Percentiles rank a stretch among this genome's conserved stretches.
Conservation (phyloP, 2,329 filamentous ascomycete species). For the Aureobasidium musti region DNA sequence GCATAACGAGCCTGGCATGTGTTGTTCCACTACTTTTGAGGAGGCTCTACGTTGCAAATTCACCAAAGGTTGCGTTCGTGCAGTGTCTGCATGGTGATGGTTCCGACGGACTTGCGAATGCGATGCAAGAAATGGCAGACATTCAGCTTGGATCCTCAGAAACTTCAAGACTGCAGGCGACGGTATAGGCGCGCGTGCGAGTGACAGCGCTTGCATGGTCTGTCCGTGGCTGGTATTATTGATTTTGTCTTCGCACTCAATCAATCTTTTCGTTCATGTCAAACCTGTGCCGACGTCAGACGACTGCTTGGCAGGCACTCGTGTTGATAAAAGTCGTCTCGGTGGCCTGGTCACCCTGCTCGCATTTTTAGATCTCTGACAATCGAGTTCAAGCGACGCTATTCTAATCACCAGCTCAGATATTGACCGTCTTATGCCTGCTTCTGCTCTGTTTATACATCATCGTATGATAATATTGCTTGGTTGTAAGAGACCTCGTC, state of each 20-base stretch:
- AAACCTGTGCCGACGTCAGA: constrained; percentile 4
- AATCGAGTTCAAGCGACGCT: not conserved
- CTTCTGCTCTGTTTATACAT: too few species aligned
- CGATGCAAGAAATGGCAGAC: constrained; percentile 25
- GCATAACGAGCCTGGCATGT: not conserved
- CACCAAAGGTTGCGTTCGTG: not conserved
- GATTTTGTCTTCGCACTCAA: not conserved
- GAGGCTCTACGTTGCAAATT: not conserved
- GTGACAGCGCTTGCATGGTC: constrained; percentile 22
- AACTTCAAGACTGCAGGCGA: constrained; percentile 32
- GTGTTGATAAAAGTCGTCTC: not conserved
- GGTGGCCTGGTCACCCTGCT: not conserved
- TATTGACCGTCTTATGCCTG: too few species aligned
- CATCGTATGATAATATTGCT: too few species aligned
- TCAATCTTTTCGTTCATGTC: constrained; percentile 9
- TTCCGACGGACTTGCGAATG: constrained; percentile 25
- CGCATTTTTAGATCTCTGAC: not conserved
- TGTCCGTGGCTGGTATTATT: not conserved
- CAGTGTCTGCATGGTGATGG: not conserved
- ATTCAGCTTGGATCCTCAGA: constrained; percentile 31
- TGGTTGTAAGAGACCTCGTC: too few species aligned
- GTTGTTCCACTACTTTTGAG: not conserved
- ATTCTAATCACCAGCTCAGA: too few species aligned
- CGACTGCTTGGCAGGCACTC: not conserved
- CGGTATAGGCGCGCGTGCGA: constrained; percentile 26